phyloP scores from a whole-genome alignment of 1,139 yeast species.

The Saccharomyces pastorianus region DNA sequence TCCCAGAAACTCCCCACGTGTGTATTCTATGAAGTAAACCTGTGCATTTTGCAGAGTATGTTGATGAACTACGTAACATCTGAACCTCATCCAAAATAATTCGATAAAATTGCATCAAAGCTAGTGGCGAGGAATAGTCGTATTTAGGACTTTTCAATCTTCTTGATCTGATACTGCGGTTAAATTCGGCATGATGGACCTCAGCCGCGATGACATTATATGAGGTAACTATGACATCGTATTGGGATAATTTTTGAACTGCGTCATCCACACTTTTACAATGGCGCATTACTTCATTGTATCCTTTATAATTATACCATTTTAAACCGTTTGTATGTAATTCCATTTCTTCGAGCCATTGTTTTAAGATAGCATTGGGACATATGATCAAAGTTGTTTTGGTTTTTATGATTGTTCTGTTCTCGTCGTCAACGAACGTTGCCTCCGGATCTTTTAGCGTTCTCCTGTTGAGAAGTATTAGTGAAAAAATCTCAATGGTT shows the following conservation, averaged over 20 bases:
- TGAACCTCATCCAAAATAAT: conserved; percentile 90
- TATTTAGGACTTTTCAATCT: conserved; percentile 31
- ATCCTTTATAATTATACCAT: conserved; percentile 58
- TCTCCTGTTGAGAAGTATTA: conserved; percentile 51
- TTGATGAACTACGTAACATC: conserved; percentile 69
- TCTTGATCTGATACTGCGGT: conserved; percentile 51
- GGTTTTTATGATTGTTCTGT: conserved; percentile 38
- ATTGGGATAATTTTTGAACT: conserved; percentile 34
- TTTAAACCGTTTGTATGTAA: conserved; percentile 41
- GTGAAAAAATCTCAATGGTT: conserved; percentile 72
- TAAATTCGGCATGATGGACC: conserved; percentile 71
- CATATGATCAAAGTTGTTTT: conserved; percentile 76
- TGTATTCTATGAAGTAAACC: conserved; percentile 73
- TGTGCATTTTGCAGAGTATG: conserved; percentile 75
- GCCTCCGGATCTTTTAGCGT: conserved; percentile 29
- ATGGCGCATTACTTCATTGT: conserved; percentile 35
- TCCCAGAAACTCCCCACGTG: conserved; percentile 96
- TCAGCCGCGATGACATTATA: conserved; percentile 65
- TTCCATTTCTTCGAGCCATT: conserved; percentile 73
- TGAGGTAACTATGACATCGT: conserved; percentile 75
- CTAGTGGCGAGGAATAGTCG: conserved; percentile 73
- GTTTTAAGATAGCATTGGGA: conserved; percentile 72
- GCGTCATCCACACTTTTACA: conserved; percentile 36
- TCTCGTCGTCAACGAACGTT: conserved; percentile 9
- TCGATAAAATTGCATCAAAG: conserved; percentile 82